Conservation (phyloP, 1,284 basidiomycete species). For the Fomitopsis betulina region DNA sequence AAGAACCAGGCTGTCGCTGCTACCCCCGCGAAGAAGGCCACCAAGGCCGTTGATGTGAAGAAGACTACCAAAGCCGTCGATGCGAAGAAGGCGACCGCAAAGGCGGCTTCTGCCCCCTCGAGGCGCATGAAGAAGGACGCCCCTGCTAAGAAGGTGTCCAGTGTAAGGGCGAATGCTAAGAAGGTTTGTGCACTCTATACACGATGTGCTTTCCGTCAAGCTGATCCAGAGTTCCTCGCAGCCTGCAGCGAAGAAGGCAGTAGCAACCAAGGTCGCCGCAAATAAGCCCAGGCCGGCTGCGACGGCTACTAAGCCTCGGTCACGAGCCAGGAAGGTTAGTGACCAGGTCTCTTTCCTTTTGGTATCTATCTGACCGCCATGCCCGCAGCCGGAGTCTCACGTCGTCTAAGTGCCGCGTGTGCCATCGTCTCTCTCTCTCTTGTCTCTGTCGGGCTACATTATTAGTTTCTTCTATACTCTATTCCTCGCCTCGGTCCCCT, state of each 20-base stretch:
- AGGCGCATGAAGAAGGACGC: constrained; percentile 27
- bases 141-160: constrained; percentile 35
- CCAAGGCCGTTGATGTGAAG: constrained; percentile 15
- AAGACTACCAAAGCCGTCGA: constrained; percentile 18
- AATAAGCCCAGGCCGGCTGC: constrained; percentile 28
- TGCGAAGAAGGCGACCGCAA: constrained; percentile 19
- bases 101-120: constrained; percentile 17
- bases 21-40: constrained; percentile 14
- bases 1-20: constrained; percentile 17
- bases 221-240: constrained; percentile 7
- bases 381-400: neutral
- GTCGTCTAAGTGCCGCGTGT: neutral
- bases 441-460: neutral
- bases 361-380: neutral
- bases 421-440: neutral
- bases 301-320: constrained; percentile 25
- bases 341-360: neutral
- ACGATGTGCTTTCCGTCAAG: neutral
- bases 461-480: constrained; percentile 1
- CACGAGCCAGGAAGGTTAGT: constrained; percentile 7
- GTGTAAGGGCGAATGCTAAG: constrained; percentile 23
- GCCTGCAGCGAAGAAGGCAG: constrained; percentile 22
- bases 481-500: neutral
- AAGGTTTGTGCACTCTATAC: constrained; percentile 24
- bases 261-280: constrained; percentile 16